Percentiles rank a stretch among this genome's conserved stretches.
Conservation (phyloP, 768 basidiomycete genomes). For the Pleurotus giganteus region DNA sequence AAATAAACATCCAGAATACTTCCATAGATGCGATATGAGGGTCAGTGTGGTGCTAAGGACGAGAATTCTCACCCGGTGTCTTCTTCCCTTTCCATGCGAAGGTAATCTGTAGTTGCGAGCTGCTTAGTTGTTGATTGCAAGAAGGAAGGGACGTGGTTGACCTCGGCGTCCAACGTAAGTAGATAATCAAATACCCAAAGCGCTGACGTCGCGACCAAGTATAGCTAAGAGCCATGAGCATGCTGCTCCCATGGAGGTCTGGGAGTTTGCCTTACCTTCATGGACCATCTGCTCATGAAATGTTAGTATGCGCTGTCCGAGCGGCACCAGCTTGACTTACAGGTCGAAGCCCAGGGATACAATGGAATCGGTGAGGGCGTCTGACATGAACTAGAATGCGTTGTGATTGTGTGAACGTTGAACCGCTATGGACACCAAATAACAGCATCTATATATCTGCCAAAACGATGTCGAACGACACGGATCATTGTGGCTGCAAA, state of each 20-base stretch:
- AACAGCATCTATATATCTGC: too few relatives aligned
- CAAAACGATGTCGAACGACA: too few relatives aligned
- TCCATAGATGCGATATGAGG: too few relatives aligned
- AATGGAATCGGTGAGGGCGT: not conserved
- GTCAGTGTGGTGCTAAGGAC: not conserved
- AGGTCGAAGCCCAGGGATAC: not conserved
- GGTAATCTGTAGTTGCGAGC: not conserved
- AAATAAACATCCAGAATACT: not conserved
- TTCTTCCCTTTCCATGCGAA: not conserved
- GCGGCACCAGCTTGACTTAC: not conserved
- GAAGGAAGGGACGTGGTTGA: not conserved
- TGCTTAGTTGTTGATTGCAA: not conserved
- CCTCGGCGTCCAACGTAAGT: not conserved
- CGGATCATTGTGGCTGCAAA: too few relatives aligned
- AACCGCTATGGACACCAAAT: too few relatives aligned
- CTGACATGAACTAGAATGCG: too few relatives aligned
- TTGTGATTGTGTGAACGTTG: too few relatives aligned
- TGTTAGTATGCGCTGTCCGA: not conserved
- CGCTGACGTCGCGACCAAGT: not conserved
- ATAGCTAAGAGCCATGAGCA: not conserved
- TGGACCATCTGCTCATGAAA: not conserved
- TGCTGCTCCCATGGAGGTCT: not conserved
- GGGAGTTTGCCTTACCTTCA: not conserved
- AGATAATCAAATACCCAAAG: not conserved
- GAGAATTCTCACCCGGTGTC: not conserved